Percentiles rank a stretch among this genome's conserved stretches.
Conservation (phyloP, 345 rosid genomes). For the Ceriops zippeliana region DNA sequence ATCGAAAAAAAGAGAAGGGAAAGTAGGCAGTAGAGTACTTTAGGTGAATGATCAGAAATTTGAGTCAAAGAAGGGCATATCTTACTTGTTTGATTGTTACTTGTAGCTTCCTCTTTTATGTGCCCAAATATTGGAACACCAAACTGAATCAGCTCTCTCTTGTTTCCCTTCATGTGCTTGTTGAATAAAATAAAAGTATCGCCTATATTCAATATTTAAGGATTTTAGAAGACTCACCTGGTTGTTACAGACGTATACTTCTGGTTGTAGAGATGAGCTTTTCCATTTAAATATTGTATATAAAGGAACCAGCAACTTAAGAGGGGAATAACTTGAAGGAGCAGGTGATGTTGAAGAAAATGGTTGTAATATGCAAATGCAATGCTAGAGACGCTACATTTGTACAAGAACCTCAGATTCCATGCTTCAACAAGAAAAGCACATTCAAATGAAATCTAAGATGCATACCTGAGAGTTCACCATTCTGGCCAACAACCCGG, state of each 20-base stretch:
- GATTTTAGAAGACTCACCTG: conserved; percentile 5
- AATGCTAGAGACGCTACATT: no score
- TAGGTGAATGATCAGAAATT: no score
- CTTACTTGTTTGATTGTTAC: conserved; percentile 51
- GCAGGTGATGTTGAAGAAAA: no score
- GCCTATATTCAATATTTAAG: conserved; percentile 37
- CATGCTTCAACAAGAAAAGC: no score
- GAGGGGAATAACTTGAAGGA: no score
- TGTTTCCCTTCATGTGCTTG: conserved; percentile 87
- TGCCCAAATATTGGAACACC: conserved; percentile 79
- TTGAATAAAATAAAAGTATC: conserved; percentile 85
- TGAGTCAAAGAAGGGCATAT: background rate
- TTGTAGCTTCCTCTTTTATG: conserved; percentile 55
- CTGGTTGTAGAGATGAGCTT: background rate
- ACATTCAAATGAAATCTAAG: no score
- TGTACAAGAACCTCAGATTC: no score
- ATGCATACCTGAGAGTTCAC: conserved; percentile 61
- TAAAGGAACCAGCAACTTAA: background rate
- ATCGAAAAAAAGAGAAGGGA: no score
- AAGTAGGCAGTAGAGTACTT: no score
- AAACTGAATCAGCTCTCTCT: conserved; percentile 82
- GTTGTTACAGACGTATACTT: background rate
- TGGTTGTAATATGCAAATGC: no score
- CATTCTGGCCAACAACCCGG: conserved; percentile 74
- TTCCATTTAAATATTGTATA: background rate